Percentiles rank a stretch among this genome's conserved stretches.
Conservation (phyloP, 306 rosid species). For the Lablab purpureus region DNA sequence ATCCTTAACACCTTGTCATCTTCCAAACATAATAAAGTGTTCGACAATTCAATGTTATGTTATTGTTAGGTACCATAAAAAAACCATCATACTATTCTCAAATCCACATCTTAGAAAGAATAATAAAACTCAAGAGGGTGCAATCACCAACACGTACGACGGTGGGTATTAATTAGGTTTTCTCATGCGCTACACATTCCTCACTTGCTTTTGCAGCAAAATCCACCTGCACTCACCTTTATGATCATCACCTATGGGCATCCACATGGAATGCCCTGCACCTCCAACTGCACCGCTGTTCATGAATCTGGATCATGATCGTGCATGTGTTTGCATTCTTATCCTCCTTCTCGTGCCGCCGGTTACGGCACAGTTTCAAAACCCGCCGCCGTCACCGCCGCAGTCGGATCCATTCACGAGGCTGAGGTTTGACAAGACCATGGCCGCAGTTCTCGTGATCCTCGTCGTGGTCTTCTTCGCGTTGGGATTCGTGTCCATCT, state of each 20-base stretch:
- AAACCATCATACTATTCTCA: constrained; percentile 13
- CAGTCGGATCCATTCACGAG: not conserved
- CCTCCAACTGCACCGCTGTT: constrained; percentile 3
- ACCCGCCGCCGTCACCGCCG: not conserved
- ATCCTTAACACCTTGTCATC: not conserved
- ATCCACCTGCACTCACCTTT: not conserved
- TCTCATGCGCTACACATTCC: not conserved
- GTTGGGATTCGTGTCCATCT: constrained; percentile 74
- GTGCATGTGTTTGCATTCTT: not conserved
- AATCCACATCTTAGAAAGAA: not conserved
- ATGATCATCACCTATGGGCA: constrained; percentile 48
- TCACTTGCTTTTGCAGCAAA: constrained; percentile 12
- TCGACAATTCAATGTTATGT: not conserved
- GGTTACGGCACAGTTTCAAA: constrained; percentile 45
- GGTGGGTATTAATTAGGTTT: not conserved
- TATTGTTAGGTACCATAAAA: not conserved
- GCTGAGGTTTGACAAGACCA: constrained; percentile 46
- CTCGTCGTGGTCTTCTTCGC: constrained; percentile 63
- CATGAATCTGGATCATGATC: constrained; percentile 11
- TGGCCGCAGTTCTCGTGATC: constrained; percentile 56
- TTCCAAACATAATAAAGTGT: not conserved
- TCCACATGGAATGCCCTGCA: constrained; percentile 14
- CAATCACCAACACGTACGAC: constrained; percentile 29
- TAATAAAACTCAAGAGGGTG: not conserved
- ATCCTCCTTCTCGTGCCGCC: constrained; percentile 30